phyloP scores from a whole-genome alignment of 441 rosid species.

The Gossypium gossypioides region DNA sequence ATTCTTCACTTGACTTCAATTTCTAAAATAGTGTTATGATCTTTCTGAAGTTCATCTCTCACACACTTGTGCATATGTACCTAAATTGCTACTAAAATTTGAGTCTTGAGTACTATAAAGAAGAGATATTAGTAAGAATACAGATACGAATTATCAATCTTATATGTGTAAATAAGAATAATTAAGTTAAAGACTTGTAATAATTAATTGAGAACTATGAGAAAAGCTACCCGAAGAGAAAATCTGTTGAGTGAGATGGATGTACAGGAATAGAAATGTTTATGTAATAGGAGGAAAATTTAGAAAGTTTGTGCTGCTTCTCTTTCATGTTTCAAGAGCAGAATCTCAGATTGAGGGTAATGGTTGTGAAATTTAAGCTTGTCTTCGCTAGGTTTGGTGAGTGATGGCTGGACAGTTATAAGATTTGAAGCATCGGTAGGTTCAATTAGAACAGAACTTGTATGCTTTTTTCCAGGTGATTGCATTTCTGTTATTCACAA shows the following conservation, averaged over 20 bases:
- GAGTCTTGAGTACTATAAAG: not conserved
- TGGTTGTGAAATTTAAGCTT: constrained; percentile 2
- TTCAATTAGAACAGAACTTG: not conserved
- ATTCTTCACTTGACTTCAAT: not conserved
- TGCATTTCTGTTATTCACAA: not conserved
- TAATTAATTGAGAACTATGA: not conserved
- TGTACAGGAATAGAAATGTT: not conserved
- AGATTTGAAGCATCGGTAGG: not conserved
- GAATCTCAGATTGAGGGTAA: not conserved
- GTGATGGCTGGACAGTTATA: not conserved
- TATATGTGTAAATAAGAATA: not conserved
- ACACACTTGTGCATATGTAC: not conserved
- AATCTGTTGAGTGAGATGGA: not conserved
- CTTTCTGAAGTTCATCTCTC: not conserved
- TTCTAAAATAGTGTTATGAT: not conserved
- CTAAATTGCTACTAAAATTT: not conserved
- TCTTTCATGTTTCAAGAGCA: not conserved
- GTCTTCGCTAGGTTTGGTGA: not conserved
- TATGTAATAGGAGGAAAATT: not conserved
- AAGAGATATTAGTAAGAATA: not conserved
- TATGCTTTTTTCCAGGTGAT: not conserved
- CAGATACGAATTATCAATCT: not conserved
- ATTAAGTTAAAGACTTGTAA: not conserved
- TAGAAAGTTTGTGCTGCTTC: not conserved
- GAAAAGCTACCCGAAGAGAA: not conserved